Evolutionary conservation across 257 asterid genomes (phyloP).

Genomic region (Linaria vulgaris): DNA sequence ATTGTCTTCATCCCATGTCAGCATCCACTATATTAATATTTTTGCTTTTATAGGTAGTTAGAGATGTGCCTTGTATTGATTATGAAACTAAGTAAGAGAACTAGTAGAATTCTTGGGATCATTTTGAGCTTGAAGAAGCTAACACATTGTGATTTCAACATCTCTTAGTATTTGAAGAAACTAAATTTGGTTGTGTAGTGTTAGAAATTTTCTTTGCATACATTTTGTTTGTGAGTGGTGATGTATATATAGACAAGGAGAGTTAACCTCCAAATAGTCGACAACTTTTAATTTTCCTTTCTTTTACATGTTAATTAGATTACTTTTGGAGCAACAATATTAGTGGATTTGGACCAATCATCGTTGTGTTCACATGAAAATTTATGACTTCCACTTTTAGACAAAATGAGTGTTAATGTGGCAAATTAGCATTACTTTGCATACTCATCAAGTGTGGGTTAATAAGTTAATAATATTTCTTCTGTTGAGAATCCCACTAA

Average conservation of each 20-base stretch:
- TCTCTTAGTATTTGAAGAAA: conserved; percentile 22
- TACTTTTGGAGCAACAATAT: conserved; percentile 15
- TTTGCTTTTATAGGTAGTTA: too few species aligned
- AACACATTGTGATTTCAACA: conserved; percentile 30
- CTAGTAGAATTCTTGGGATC: conserved; percentile 38
- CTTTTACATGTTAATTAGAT: conserved; percentile 9
- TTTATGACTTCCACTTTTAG: conserved; percentile 32
- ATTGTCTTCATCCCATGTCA: too few species aligned
- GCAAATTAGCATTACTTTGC: too few species aligned
- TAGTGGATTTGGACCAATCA: conserved; percentile 20
- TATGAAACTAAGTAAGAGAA: conserved; percentile 45
- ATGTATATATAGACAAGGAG: neutral
- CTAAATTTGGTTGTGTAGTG: too few species aligned
- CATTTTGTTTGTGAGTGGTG: too few species aligned
- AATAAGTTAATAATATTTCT: neutral
- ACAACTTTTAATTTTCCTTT: conserved; percentile 16
- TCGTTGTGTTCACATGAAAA: conserved; percentile 28
- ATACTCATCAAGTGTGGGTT: too few species aligned
- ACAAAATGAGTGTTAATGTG: conserved; percentile 21
- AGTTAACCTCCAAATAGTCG: neutral
- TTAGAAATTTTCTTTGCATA: too few species aligned
- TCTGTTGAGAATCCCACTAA: conserved; percentile 11
- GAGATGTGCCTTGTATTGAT: conserved; percentile 42
- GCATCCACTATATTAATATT: too few species aligned
- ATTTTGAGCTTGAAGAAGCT: conserved; percentile 40